A percentile compares a stretch with the other conserved stretches of the same genome.
Evolutionary conservation across 129 eudicot genomes (phyloP).

Genomic region (Artemisia argyi): DNA sequence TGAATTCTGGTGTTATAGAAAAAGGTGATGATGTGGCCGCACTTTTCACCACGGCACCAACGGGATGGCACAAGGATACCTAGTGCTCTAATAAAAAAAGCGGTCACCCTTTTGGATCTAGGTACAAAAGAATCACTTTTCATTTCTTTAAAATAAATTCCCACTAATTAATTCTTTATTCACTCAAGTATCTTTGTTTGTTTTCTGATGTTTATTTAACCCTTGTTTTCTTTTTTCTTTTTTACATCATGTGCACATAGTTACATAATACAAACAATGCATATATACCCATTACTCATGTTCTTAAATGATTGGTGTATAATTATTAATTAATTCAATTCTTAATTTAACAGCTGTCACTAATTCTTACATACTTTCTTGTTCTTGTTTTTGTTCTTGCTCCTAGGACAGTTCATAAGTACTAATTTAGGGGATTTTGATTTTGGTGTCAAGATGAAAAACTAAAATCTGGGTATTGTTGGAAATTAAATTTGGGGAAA

Average conservation of each 20-base stretch:
- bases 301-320: slow-evolving; percentile 23
- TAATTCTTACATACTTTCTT: slow-evolving; percentile 14
- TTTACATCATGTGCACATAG: background rate
- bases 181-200: slow-evolving; percentile 23
- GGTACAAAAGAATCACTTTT: slow-evolving; percentile 24
- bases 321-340: slow-evolving; percentile 23
- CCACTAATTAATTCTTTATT: slow-evolving; percentile 21
- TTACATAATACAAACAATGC: slow-evolving; percentile 11
- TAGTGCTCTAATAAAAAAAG: slow-evolving; percentile 18
- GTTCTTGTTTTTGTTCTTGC: slow-evolving; percentile 29
- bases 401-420: slow-evolving; percentile 17
- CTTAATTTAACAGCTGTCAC: slow-evolving; percentile 24
- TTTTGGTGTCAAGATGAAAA: slow-evolving; percentile 11
- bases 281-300: slow-evolving; percentile 11
- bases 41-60: no score
- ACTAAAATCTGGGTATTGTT: slow-evolving; percentile 26
- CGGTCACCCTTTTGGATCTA: slow-evolving; percentile 15
- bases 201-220: slow-evolving; percentile 33
- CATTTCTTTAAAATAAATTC: slow-evolving; percentile 5
- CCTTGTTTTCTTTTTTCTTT: slow-evolving; percentile 1
- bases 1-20: no score
- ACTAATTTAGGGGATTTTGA: slow-evolving; percentile 22
- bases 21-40: no score
- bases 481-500: slow-evolving; percentile 21
- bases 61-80: no score